Evolutionary conservation across 2,329 filamentous ascomycete genomes (phyloP), one percentile per base, ranked within the genome.

Genomic region (Colletotrichum sp.): DNA sequence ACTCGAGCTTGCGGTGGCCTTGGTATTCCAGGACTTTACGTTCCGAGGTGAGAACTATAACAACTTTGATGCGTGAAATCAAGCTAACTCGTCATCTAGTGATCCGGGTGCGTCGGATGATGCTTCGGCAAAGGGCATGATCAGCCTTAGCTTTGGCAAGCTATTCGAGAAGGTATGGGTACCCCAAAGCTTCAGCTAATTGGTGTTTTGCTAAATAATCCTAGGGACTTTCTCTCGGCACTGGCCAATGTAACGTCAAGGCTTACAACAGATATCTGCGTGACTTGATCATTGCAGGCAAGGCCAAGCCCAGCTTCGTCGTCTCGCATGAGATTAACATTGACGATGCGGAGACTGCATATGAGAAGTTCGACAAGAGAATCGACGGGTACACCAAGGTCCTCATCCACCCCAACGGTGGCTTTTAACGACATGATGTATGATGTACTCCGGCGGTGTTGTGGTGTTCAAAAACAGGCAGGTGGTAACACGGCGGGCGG

Each of bases 311-410:
- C 6, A 92, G 89, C 72, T 94, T 94, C 78, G 91, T 94, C 2
- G 91, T 94, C 8, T 92, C 89, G 3, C 92, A 94, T 77, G 91
- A 93, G 80, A 90, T 93, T 73, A 86, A 85, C 12, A 89, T 94
- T 26, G 91, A 93, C 4, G 91, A 92, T 26, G 92, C 91, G 0
- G 88, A 89, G 16, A 82, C 84, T 8, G 91, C 91, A 1, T 94
- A 94, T 79, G 88, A 92, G 63, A 93, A 93, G 81, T 94, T 94
- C 79, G 92, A 94, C 80, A 90, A 91, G 83, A 85, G 92, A 65
- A 88, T 92, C 39, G 92, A 94, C 60, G 92, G 92, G 1, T 93
- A 92, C 77, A 93, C 92, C 15, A 94, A 94, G 84, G 92, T 93
- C 15, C 84, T 93, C 75, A 92, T 93, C 74, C 92, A 93, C 80